Conservation (phyloP, 1,139 yeast genomes). For the Lodderomyces orthopsilosis region DNA sequence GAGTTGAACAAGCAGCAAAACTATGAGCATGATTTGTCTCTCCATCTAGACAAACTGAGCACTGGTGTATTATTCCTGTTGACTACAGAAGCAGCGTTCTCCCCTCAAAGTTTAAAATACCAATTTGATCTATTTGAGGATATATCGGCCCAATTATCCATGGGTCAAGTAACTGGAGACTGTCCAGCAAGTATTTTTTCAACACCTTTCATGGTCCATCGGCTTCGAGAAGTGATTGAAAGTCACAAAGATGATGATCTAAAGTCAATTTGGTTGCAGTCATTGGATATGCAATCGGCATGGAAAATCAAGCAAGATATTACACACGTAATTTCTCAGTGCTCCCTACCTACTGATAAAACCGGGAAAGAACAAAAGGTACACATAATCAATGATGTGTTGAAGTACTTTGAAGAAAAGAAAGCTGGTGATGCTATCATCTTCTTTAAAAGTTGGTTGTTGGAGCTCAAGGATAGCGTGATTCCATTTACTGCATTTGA, state of each 20-base stretch:
- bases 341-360: background rate
- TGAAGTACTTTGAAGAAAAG: constrained; percentile 12
- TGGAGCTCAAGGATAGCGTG: constrained; percentile 43
- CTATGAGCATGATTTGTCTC: constrained; percentile 27
- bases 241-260: background rate
- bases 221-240: background rate
- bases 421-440: constrained; percentile 20
- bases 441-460: constrained; percentile 41
- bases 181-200: constrained; percentile 1
- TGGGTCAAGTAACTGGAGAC: constrained; percentile 5
- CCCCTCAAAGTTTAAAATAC: constrained; percentile 37
- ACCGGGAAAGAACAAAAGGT: background rate
- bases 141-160: constrained; percentile 32
- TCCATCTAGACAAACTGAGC: constrained; percentile 24
- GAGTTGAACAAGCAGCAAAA: constrained; percentile 27
- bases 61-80: constrained; percentile 38
- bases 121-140: constrained; percentile 44
- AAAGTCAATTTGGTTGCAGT: constrained; percentile 26
- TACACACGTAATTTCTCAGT: constrained; percentile 23
- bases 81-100: constrained; percentile 15
- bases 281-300: constrained; percentile 32
- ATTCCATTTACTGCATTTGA: constrained; percentile 46
- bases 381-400: constrained; percentile 11
- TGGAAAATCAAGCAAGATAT: constrained; percentile 37
- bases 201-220: constrained; percentile 4